phyloP scores from a whole-genome alignment of 1,139 yeast genomes.

The Yamadazyma taylorii region DNA sequence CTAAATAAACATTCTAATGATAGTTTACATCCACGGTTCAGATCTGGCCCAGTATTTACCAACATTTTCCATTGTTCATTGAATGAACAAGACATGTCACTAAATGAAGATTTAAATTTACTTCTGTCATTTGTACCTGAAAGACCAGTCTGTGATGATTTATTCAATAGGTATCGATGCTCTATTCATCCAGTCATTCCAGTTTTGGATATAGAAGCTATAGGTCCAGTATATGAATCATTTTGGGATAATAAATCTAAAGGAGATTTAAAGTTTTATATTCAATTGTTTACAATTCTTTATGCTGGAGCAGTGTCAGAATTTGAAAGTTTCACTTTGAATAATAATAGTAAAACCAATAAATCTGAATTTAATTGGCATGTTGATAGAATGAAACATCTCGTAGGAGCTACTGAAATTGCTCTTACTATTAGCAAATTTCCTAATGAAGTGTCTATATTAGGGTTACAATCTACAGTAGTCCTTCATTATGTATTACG shows the following conservation, averaged over 20 bases:
- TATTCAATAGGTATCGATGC: conserved; percentile 7
- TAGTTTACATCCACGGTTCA: neutral
- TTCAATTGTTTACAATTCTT: conserved; percentile 9
- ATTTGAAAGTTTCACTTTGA: conserved; percentile 8
- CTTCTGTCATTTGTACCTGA: conserved; percentile 9
- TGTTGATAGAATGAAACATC: conserved; percentile 8
- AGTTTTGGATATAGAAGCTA: conserved; percentile 8
- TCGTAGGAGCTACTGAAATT: conserved; percentile 11
- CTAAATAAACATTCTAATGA: neutral
- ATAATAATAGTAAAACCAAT: neutral
- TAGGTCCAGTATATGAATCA: conserved; percentile 9
- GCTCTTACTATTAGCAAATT: conserved; percentile 11
- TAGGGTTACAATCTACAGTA: conserved; percentile 8
- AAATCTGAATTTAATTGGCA: neutral
- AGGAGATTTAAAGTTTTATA: conserved; percentile 7
- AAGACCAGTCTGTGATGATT: conserved; percentile 6
- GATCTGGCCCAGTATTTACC: conserved; percentile 4
- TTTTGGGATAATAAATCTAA: conserved; percentile 8
- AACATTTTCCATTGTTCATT: conserved; percentile 6
- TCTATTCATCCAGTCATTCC: conserved; percentile 13
- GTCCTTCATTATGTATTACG: conserved; percentile 10
- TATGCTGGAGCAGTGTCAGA: conserved; percentile 12
- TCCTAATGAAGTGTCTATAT: conserved; percentile 7
- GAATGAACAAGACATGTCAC: neutral
- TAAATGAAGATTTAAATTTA: conserved; percentile 3